Base-by-base conservation (phyloP, 306 rosid genomes). In the Malus sylvestris region DNA sequence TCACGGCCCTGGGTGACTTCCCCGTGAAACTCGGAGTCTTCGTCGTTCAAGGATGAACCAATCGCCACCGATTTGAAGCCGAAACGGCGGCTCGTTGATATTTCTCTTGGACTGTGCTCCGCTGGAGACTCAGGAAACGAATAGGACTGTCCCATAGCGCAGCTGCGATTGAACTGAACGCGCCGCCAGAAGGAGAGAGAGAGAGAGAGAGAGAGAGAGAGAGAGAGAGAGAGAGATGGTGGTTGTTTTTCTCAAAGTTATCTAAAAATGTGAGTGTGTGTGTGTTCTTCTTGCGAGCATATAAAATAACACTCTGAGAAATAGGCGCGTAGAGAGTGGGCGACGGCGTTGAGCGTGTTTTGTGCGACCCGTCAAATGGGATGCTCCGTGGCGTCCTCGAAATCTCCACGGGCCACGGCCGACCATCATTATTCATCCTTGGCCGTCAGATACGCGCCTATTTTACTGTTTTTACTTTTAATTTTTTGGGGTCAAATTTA, bases 141-240 rank as follows among this genome's bases (percentile, higher is more conserved):
- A 45, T 85, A 66, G 20, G 91, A 83, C 80, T 90, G 97, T 20
- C 97, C 97, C 96, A 93, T 93, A 4, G 7, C 22, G 15, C n/a
- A 8, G 19, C 32, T 44, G 76, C 42, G 63, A 32, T 19, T 69
- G 59, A 67, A 20, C 3, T 1, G 35, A 12, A 81, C 30, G 66
- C 64, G 73, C 82, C 80, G 55, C 65, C 59, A 55, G 33, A 20
- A 4, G 63, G 63, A 4, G 25, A 23, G 25, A 23, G 25, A 23
- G 49, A 33, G 65, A 27, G 40, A 67, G 5, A 14, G 76, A 6
- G 25, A 6, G 55, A 35, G 42, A 4, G 49, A 33, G 65, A 27
- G 40, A 67, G 5, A 14, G 76, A 6, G 27, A 6, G 55, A 25
- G 42, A 4, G 25, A 38, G 25, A 15, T 12, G 40, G 40, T 15